Percentiles rank a stretch among this genome's conserved stretches.
These are phyloP conservation scores for Podospora appendiculata DNA, from an alignment of 495 filamentous ascomycete species.

Conservation along the genomic window DNA sequence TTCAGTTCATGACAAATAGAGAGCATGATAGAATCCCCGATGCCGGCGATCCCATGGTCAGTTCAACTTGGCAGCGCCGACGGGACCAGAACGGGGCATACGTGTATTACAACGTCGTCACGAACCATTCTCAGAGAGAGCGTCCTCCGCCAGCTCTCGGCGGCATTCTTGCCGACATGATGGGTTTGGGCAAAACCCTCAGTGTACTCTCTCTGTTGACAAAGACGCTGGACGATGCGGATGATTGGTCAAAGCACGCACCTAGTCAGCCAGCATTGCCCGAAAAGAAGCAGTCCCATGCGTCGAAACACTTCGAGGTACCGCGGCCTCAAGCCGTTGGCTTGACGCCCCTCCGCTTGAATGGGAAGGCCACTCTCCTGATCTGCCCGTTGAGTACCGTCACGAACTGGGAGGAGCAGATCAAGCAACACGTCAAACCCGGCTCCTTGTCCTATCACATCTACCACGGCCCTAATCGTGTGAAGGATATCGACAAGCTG, in stretches of 20 bases:
- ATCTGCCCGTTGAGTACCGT: conserved; percentile 86
- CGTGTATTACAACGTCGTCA: conserved; percentile 76
- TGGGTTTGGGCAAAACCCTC: conserved; percentile 93
- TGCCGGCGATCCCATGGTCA: conserved; percentile 42
- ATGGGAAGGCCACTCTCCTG: conserved; percentile 75
- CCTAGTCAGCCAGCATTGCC: conserved; percentile 33
- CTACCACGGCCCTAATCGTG: conserved; percentile 75
- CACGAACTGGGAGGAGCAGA: conserved; percentile 87
- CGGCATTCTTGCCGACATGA: conserved; percentile 95
- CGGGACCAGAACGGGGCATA: conserved; percentile 43
- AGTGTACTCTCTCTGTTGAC: conserved; percentile 75
- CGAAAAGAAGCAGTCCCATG: conserved; percentile 25
- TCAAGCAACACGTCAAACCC: conserved; percentile 66
- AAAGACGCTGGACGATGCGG: conserved; percentile 51
- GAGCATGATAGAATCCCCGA: conserved; percentile 46
- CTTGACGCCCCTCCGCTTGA: conserved; percentile 47
- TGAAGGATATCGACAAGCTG: conserved; percentile 57
- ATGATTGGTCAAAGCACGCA: conserved; percentile 43
- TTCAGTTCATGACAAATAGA: conserved; percentile 80
- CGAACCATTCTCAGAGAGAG: conserved; percentile 52
- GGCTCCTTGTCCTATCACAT: conserved; percentile 58
- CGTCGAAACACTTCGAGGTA: conserved; percentile 26
- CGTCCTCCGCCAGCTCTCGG: conserved; percentile 66
- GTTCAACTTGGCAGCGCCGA: conserved; percentile 66
- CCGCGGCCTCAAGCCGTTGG: conserved; percentile 25